Base-by-base conservation (phyloP, 139 green algal genomes). In the Chlamydomonas schloesseri region DNA sequence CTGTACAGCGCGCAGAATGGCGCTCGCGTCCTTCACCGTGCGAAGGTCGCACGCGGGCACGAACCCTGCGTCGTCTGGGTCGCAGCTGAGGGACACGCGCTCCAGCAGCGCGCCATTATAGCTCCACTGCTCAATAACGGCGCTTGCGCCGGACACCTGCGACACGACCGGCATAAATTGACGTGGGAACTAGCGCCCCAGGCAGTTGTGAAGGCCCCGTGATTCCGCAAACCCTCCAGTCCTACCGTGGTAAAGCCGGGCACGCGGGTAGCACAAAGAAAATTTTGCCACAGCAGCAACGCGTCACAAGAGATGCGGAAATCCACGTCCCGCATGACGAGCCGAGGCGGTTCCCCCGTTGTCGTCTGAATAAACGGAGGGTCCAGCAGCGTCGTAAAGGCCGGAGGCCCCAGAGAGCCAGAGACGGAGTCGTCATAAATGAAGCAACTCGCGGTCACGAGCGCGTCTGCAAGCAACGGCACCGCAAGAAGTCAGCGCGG, bases 61-160 rank as follows among this genome's bases (percentile, higher is more conserved):
- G 14, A 84, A 84, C 20, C 14, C 29, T 5, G 9, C 29, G 18
- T 17, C 21, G 3, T 21, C 62, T 13, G 74, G 74, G 34, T 74
- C 64, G 42, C 78, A 84, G 2, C 64, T 75, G 23, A 84, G n/a
- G 3, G 8, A 55, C 18, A 84, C 78, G 17, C 31, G 62, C 64
- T 84, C 78, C 42, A 84, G 33, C 0, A 84, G 5, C 4, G 29
- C 18, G 1, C 11, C 0, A 11, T 5, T 5, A 28, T 5, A 9
- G 8, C 24, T 14, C 68, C 68, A 73, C 18, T 47, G 33, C 4
- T 50, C 33, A 47, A 73, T 73, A 6, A 50, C 68, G 1, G 47
- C 34, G 34, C n/a, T 13, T 5, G 33, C 0, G 33, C 68, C 68
- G 13, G 23, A 0, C 6, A 73, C 34, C 68, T 73, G 68, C 33